phyloP scores from a whole-genome alignment of 2,329 filamentous ascomycete genomes.

The Penicillium digitatum region DNA sequence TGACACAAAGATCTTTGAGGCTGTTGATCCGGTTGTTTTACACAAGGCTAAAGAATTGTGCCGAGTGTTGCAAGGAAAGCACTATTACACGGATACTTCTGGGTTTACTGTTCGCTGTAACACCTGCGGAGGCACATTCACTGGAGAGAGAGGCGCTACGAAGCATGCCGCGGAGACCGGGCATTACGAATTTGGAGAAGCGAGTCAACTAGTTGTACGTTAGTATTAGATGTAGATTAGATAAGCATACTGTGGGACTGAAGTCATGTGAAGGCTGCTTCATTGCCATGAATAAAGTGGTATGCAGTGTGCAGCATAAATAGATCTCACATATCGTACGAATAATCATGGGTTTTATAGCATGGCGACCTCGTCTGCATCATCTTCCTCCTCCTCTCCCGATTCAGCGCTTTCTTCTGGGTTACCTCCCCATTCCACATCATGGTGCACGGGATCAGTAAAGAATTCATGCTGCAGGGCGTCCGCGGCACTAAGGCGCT shows the following conservation, averaged over 20 bases:
- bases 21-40: conserved; percentile 52
- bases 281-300: conserved; percentile 7
- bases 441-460: conserved; percentile 39
- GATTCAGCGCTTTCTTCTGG: conserved; percentile 37
- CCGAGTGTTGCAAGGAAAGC: conserved; percentile 61
- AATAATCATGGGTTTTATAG: conserved; percentile 23
- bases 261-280: background rate
- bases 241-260: background rate
- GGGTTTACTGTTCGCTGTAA: conserved; percentile 77
- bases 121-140: conserved; percentile 45
- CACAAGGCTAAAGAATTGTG: conserved; percentile 63
- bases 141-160: conserved; percentile 46
- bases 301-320: conserved; percentile 7
- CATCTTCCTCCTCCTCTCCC: conserved; percentile 32
- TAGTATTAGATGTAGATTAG: background rate
- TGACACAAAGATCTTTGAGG: conserved; percentile 72
- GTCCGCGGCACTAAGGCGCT: conserved; percentile 42
- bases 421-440: conserved; percentile 40
- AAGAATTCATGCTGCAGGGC: conserved; percentile 47
- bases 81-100: conserved; percentile 87
- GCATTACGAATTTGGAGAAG: conserved; percentile 50
- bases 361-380: conserved; percentile 41
- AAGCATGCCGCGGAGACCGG: conserved; percentile 47
- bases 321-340: conserved; percentile 22
- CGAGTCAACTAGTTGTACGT: no score